phyloP scores from a whole-genome alignment of 1,284 basidiomycete species.

The Trametes sp. region DNA sequence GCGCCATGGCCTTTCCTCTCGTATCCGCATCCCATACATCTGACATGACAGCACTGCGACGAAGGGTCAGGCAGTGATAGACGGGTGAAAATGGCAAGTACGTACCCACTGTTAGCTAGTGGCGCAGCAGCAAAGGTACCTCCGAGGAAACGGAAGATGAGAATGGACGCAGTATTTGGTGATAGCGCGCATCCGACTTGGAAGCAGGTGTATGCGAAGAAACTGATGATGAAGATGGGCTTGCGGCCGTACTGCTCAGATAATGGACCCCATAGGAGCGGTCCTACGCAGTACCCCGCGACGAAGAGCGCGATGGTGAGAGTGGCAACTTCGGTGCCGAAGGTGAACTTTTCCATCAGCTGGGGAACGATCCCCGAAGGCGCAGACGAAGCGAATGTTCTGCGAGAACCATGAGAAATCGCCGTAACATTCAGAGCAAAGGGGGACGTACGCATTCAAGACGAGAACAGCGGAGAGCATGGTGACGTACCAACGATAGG shows the following conservation, averaged over 20 bases:
- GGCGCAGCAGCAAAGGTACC: constrained; percentile 62
- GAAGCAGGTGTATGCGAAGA: constrained; percentile 50
- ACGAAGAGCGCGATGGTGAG: constrained; percentile 53
- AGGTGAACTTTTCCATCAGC: constrained; percentile 59
- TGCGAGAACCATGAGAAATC: constrained; percentile 33
- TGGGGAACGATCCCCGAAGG: constrained; percentile 55
- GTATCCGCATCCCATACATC: constrained; percentile 39
- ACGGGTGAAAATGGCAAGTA: neutral
- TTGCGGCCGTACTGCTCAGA: constrained; percentile 68
- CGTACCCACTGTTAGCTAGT: constrained; percentile 46
- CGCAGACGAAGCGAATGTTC: constrained; percentile 69
- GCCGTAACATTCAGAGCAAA: neutral
- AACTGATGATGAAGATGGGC: constrained; percentile 66
- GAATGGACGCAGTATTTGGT: constrained; percentile 61
- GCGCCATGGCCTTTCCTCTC: constrained; percentile 38
- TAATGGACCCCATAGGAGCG: constrained; percentile 69
- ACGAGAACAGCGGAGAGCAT: constrained; percentile 65
- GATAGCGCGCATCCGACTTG: constrained; percentile 71
- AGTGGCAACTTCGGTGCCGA: constrained; percentile 56
- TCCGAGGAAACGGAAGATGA: constrained; percentile 71
- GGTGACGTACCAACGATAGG: constrained; percentile 73
- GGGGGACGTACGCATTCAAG: constrained; percentile 63
- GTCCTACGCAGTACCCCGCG: constrained; percentile 58
- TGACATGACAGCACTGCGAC: constrained; percentile 34
- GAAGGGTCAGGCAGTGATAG: neutral